Evolutionary conservation across 768 basidiomycete genomes (phyloP), one percentile per base, ranked within the genome.

Genomic region (Russula brevipes): DNA sequence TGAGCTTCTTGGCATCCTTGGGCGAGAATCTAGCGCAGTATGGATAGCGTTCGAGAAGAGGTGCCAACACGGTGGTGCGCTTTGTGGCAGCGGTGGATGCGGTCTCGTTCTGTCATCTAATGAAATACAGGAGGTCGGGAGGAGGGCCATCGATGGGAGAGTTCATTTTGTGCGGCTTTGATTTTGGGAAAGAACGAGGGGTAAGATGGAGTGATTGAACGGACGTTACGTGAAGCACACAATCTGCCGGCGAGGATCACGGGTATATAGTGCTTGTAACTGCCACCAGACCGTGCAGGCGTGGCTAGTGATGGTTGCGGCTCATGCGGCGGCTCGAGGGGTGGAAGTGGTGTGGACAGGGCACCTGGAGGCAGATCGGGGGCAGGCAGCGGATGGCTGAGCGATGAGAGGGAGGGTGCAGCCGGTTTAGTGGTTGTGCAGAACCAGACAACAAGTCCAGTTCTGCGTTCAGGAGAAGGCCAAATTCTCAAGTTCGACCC

Each of bases 1-100:
- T 50, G 41, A 59, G 58, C 31, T 59, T 59, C 17, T 59, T 59
- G 31, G 49, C 4, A 24, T 59, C 52, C 58, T 59, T 59, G 11
- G 47, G 58, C 7, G 50, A 52, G 7, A 41, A 24, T n/a, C 50
- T 41, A 31, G 50, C 58, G 17, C 58, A 50, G 50, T 59, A 59
- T 9, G 58, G 58, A 52, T 50, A 59, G 14, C 50, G 47, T 12
- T 42, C 58, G 17, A 50, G 58, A 16, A 59, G 58, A 0, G 58
- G 52, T 9, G 58, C n/a, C 11, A 59, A n/a, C 24, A 59, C 39
- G 7, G 50, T 59, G 11, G 58, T 59, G 31, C 58, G 58, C 41
- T 52, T 50, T 41, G 6, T 42, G 33, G 58, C 58, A 35, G 24
- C 39, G 33, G n/a, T 59, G 17, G 30, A 59, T 31, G 35, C 58